Conservation (phyloP, 2,329 filamentous ascomycete genomes). For the Fusarium dimerum region DNA sequence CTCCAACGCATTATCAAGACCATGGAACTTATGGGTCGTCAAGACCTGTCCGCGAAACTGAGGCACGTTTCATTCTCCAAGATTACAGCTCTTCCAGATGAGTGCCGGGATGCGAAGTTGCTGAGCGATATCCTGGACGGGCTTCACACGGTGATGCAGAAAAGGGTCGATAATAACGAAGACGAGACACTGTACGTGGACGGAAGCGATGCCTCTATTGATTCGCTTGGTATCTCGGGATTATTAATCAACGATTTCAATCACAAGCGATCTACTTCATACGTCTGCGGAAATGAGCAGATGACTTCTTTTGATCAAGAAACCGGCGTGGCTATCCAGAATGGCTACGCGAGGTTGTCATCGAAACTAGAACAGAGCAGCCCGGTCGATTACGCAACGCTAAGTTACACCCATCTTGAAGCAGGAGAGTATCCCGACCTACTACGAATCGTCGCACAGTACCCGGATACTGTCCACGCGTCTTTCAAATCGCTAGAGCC, state of each 20-base stretch:
- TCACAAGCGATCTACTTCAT: slow-evolving; percentile 26
- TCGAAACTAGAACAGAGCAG: slow-evolving; percentile 2
- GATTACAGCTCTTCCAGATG: slow-evolving; percentile 40
- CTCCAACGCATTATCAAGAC: slow-evolving; percentile 70
- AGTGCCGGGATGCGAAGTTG: slow-evolving; percentile 12
- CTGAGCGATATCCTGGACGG: slow-evolving; percentile 24
- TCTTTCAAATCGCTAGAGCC: slow-evolving; percentile 68
- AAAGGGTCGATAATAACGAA: slow-evolving; percentile 3
- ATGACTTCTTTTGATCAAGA: slow-evolving; percentile 33
- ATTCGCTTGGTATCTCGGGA: slow-evolving; percentile 15
- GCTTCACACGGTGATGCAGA: slow-evolving; percentile 6
- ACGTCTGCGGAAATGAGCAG: slow-evolving; percentile 24
- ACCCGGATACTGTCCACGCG: slow-evolving; percentile 64
- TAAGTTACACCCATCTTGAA: slow-evolving; percentile 20
- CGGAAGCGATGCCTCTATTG: slow-evolving; percentile 11
- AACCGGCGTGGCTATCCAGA: slow-evolving; percentile 22
- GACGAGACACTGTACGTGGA: slow-evolving; percentile 10
- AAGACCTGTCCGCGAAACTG: slow-evolving; percentile 35
- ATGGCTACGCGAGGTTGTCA: slow-evolving; percentile 23
- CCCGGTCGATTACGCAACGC: slow-evolving; percentile 9
- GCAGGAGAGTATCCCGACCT: slow-evolving; percentile 25
- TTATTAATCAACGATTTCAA: slow-evolving; percentile 27
- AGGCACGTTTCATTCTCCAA: slow-evolving; percentile 53
- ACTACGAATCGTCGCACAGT: slow-evolving; percentile 61
- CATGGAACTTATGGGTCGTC: slow-evolving; percentile 37